Percentiles rank a stretch among this genome's conserved stretches.
Conservation (phyloP, 2,329 filamentous ascomycete species). For the Podosphaera xanthii region DNA sequence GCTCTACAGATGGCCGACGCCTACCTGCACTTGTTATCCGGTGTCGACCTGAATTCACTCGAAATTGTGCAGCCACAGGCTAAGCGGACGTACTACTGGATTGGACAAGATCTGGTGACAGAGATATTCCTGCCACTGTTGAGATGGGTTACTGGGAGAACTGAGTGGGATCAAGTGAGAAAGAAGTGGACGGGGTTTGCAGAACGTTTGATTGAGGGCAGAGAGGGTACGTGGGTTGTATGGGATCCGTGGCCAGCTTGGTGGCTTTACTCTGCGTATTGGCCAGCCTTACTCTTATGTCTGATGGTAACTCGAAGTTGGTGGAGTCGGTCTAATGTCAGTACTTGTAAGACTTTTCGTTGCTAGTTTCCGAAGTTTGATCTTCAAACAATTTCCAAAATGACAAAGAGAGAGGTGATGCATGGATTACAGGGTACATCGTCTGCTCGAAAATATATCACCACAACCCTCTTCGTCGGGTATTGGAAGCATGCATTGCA, state of each 20-base stretch:
- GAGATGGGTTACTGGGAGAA: conserved; percentile 10
- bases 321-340: conserved; percentile 47
- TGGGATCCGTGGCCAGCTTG: conserved; percentile 34
- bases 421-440: too few species aligned
- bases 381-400: not conserved
- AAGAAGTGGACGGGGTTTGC: conserved; percentile 14
- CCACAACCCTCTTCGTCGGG: too few species aligned
- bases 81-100: conserved; percentile 32
- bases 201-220: conserved; percentile 25
- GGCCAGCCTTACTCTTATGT: conserved; percentile 27
- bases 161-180: conserved; percentile 8
- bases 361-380: conserved; percentile 4
- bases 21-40: conserved; percentile 26
- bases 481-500: too few species aligned
- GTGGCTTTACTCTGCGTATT: conserved; percentile 33
- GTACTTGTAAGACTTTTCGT: conserved; percentile 35
- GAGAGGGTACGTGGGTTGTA: conserved; percentile 28
- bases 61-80: conserved; percentile 9
- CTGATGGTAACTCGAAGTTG: conserved; percentile 22
- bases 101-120: conserved; percentile 39
- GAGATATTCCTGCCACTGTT: conserved; percentile 26
- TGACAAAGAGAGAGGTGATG: too few species aligned
- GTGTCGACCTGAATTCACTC: not conserved
- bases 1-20: conserved; percentile 21
- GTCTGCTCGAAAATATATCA: too few species aligned